Conservation (phyloP, 2,329 filamentous ascomycete species). For the Trichoderma breve region DNA sequence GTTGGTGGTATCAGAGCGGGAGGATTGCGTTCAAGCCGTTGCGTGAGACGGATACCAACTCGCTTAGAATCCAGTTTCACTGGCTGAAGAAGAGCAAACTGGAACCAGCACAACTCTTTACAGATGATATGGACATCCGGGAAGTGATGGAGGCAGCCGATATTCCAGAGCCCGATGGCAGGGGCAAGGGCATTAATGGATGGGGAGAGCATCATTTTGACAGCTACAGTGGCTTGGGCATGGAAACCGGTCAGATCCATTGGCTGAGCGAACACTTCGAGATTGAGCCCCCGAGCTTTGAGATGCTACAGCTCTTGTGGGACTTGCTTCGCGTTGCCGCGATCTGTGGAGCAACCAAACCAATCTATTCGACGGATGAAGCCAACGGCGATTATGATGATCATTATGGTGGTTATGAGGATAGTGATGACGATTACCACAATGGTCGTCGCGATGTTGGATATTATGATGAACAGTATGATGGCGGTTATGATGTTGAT, state of each 20-base stretch:
- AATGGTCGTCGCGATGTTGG: no score
- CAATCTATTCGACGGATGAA: neutral
- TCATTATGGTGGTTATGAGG: no score
- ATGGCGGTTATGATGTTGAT: neutral
- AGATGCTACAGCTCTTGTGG: neutral
- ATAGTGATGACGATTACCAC: no score
- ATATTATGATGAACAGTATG: neutral
- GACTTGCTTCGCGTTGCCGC: neutral
- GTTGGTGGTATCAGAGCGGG: neutral
- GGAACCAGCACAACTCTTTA: neutral
- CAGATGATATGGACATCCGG: no score
- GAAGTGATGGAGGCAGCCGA: neutral
- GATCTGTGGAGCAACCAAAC: neutral
- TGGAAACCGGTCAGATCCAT: neutral
- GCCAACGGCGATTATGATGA: neutral
- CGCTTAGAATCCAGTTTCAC: neutral
- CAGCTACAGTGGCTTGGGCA: neutral
- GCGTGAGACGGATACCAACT: neutral
- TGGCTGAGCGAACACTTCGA: accelerated
- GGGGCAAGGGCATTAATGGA: neutral
- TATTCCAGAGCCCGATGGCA: neutral
- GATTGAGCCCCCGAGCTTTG: neutral
- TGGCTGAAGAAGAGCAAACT: neutral
- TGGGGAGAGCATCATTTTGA: neutral
- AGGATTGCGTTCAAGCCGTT: neutral